Percentiles rank a stretch among this genome's conserved stretches.
These are phyloP conservation scores for Saturnispora gosingensis DNA, from an alignment of 805 yeast species.

Conservation along the genomic window DNA sequence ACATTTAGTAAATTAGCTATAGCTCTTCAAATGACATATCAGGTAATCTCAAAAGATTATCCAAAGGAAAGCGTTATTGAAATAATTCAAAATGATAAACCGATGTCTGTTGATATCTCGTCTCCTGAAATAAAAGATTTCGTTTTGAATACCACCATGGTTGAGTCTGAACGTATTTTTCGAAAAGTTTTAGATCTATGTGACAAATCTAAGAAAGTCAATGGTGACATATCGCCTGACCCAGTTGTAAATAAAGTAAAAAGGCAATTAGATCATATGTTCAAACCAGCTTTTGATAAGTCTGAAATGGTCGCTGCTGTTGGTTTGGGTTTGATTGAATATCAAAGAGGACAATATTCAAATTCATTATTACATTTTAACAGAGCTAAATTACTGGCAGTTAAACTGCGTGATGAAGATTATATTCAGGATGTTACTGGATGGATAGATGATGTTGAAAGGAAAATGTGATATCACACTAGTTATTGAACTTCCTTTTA, in stretches of 20 bases:
- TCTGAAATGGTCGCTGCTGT: conserved; percentile 19
- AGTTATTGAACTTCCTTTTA: neutral
- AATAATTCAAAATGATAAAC: conserved; percentile 9
- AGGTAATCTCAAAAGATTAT: conserved; percentile 9
- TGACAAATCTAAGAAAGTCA: conserved; percentile 10
- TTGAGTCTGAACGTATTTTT: conserved; percentile 14
- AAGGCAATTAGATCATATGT: conserved; percentile 11
- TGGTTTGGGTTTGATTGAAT: conserved; percentile 14
- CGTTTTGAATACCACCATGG: conserved; percentile 11
- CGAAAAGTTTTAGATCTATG: conserved; percentile 10
- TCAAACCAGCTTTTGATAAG: conserved; percentile 14
- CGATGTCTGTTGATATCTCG: conserved; percentile 8
- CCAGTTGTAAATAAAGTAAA: conserved; percentile 5
- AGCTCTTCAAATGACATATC: conserved; percentile 13
- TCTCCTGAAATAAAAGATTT: conserved; percentile 14
- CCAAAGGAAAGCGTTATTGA: conserved; percentile 10
- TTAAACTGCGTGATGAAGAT: conserved; percentile 10
- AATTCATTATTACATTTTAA: conserved; percentile 13
- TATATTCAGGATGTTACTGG: conserved; percentile 12
- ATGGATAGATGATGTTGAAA: conserved; percentile 11
- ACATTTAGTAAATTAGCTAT: conserved; percentile 16
- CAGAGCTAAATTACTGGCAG: conserved; percentile 13
- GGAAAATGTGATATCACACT: neutral
- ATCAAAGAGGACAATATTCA: conserved; percentile 6
- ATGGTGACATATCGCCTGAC: neutral